Evolutionary conservation across 2,329 filamentous ascomycete genomes (phyloP).

Genomic region (Nothophaeocryptopus gaeumannii): DNA sequence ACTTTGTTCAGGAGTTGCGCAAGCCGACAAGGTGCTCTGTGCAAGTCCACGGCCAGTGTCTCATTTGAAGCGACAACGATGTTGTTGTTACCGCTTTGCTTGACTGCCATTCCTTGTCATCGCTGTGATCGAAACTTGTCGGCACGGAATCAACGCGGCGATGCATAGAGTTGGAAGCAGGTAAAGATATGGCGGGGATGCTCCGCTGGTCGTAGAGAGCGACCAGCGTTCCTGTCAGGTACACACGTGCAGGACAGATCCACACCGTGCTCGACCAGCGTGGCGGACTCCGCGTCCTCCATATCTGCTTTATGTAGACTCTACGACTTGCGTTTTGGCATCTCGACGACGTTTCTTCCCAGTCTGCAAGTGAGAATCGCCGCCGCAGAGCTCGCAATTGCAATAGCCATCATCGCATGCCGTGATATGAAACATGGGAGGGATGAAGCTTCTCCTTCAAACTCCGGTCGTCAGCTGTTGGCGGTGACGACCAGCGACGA

Average conservation of each 20-base stretch:
- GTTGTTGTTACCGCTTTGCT: too few relatives aligned
- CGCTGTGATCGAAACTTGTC: constrained; percentile 15
- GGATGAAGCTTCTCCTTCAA: constrained; percentile 7
- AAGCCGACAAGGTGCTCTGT: too few relatives aligned
- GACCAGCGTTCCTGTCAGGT: constrained; percentile 18
- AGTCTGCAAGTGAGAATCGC: too few relatives aligned
- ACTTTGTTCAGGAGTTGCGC: too few relatives aligned
- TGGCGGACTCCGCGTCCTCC: too few relatives aligned
- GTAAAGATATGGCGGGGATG: constrained; percentile 15
- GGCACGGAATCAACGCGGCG: constrained; percentile 5
- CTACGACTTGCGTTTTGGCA: too few relatives aligned
- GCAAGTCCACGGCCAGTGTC: not conserved
- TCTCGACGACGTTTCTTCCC: too few relatives aligned
- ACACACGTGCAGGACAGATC: constrained; percentile 5
- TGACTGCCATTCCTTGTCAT: not conserved
- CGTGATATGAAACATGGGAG: too few relatives aligned
- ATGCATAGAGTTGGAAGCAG: constrained; percentile 2
- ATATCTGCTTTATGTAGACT: too few relatives aligned
- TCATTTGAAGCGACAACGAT: not conserved
- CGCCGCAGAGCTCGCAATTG: not conserved
- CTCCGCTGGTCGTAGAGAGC: not conserved
- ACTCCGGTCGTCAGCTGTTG: constrained; percentile 2
- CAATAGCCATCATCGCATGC: constrained; percentile 17
- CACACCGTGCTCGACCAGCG: too few relatives aligned
- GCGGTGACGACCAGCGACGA: constrained; percentile 13